These are phyloP conservation scores for Cryphonectria japonica DNA, from an alignment of 2,329 filamentous ascomycete genomes.

Conservation along the genomic window DNA sequence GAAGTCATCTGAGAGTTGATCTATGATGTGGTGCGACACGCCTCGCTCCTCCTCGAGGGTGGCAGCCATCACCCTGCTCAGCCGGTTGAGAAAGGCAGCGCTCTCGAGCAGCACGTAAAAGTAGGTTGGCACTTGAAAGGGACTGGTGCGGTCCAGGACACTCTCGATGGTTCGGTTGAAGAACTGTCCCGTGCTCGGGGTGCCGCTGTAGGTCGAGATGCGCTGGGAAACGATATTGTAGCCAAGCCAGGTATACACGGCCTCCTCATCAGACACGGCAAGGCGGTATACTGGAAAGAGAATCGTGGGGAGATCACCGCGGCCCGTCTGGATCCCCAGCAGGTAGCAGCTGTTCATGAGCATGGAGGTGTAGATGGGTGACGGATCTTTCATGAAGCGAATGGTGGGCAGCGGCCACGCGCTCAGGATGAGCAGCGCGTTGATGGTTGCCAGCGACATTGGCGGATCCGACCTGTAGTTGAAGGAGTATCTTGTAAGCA, in stretches of 20 bases:
- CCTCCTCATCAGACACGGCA: conserved; percentile 54
- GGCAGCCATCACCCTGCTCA: conserved; percentile 52
- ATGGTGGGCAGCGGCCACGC: conserved; percentile 57
- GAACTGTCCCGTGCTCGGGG: conserved; percentile 48
- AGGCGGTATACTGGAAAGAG: conserved; percentile 48
- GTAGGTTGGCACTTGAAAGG: conserved; percentile 47
- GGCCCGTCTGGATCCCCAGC: conserved; percentile 56
- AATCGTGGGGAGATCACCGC: conserved; percentile 54
- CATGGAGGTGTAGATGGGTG: conserved; percentile 50
- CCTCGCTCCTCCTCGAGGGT: conserved; percentile 51
- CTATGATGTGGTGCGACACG: conserved; percentile 51
- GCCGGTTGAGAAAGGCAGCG: conserved; percentile 54
- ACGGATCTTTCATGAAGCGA: conserved; percentile 56
- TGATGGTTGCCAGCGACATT: conserved; percentile 52
- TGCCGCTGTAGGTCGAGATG: conserved; percentile 47
- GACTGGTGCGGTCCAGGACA: conserved; percentile 46
- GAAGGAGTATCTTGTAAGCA: neutral
- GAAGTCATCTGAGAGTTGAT: conserved; percentile 57
- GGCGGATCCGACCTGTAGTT: conserved; percentile 41
- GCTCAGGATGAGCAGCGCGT: conserved; percentile 55
- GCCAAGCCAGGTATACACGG: conserved; percentile 56
- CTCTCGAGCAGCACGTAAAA: conserved; percentile 53
- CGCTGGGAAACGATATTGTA: conserved; percentile 56
- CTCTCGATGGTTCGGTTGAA: conserved; percentile 56
- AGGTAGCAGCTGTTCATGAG: conserved; percentile 53